Conservation (phyloP, 2,329 filamentous ascomycete genomes). For the Tolypocladium ophioglossoides region DNA sequence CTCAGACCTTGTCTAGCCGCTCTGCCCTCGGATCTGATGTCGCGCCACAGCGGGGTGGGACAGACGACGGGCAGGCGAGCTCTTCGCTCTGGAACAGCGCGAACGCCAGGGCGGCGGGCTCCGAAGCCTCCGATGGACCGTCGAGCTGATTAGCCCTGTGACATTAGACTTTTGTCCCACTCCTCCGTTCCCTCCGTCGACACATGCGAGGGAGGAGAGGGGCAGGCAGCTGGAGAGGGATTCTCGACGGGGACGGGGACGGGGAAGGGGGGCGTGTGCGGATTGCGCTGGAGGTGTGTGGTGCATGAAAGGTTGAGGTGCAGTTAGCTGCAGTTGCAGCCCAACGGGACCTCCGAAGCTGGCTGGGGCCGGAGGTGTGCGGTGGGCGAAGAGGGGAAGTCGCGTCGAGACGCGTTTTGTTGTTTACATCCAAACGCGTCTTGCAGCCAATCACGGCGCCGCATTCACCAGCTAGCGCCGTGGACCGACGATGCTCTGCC, state of each 20-base stretch:
- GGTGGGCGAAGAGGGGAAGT: not conserved
- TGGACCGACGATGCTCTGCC: not conserved
- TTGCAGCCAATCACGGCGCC: not conserved
- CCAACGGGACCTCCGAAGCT: not conserved
- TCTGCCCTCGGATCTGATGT: not conserved
- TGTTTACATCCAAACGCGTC: not conserved
- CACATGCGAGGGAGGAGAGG: not conserved
- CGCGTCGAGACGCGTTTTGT: not conserved
- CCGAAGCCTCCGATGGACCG: too few relatives aligned
- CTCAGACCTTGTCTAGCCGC: not conserved
- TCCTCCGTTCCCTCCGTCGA: not conserved
- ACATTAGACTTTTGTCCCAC: not conserved
- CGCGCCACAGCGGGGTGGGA: not conserved
- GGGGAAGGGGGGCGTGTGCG: not conserved
- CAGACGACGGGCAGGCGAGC: not conserved
- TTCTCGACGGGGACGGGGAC: not conserved
- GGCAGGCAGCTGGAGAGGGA: not conserved
- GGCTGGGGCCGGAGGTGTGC: not conserved
- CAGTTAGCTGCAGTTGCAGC: not conserved
- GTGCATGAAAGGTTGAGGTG: not conserved
- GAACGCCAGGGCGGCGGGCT: too few relatives aligned
- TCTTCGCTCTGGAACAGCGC: too few relatives aligned
- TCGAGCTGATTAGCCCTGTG: not conserved
- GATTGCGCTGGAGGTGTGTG: not conserved
- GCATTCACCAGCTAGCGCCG: not conserved